These are phyloP conservation scores for Metschnikowia shivogae DNA, from an alignment of 805 yeast species.

Conservation along the genomic window DNA sequence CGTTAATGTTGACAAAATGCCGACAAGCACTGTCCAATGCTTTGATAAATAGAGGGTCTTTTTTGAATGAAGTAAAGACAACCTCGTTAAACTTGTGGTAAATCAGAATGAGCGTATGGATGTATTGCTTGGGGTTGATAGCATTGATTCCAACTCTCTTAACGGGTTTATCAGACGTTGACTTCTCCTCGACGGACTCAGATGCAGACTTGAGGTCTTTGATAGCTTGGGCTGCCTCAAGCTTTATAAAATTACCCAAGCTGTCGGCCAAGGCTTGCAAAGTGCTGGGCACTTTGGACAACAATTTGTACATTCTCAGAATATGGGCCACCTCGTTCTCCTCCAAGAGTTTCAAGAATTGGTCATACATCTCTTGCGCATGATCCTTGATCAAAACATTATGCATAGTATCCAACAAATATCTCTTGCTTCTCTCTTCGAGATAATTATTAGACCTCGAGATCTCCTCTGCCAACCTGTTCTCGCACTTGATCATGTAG, in stretches of 20 bases:
- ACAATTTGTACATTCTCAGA: conserved; percentile 68
- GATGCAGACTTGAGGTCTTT: conserved; percentile 45
- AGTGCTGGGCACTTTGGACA: conserved; percentile 75
- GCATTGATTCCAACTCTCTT: conserved; percentile 20
- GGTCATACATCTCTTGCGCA: conserved; percentile 68
- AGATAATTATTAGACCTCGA: conserved; percentile 71
- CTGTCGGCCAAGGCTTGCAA: conserved; percentile 71
- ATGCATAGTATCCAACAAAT: conserved; percentile 72
- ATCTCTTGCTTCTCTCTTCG: conserved; percentile 80
- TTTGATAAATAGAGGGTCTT: conserved; percentile 73
- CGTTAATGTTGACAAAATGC: conserved; percentile 74
- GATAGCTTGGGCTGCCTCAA: conserved; percentile 45
- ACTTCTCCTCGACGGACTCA: conserved; percentile 21
- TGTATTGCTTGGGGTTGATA: conserved; percentile 76
- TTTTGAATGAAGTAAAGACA: conserved; percentile 63
- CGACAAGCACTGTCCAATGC: conserved; percentile 89
- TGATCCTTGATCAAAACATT: conserved; percentile 74
- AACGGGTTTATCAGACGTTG: conserved; percentile 15
- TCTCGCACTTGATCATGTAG: conserved; percentile 82
- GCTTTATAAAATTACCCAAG: conserved; percentile 68
- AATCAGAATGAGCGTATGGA: conserved; percentile 68
- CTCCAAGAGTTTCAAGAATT: conserved; percentile 70
- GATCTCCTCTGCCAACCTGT: conserved; percentile 78
- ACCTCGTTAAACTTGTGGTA: conserved; percentile 64
- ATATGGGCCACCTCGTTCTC: conserved; percentile 70